Evolutionary conservation across 2,329 filamentous ascomycete genomes (phyloP), one percentile per base, ranked within the genome.

Genomic region (Aspergillus intermedius): DNA sequence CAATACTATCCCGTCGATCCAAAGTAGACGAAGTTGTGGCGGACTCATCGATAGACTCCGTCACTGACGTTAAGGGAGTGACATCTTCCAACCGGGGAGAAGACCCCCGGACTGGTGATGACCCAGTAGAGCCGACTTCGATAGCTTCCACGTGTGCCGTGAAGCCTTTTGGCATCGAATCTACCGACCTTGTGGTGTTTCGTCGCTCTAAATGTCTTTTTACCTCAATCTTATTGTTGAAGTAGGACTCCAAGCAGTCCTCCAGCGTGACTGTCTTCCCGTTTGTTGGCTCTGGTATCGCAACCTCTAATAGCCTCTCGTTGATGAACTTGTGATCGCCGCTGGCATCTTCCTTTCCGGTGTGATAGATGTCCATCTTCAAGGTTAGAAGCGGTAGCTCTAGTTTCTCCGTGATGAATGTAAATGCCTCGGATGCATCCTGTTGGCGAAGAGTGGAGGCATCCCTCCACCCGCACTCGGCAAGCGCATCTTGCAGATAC

Each of bases 281-380:
- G 42, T 87, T 81, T 5, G 70, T 62, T 5, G 83, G 78, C 44
- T 88, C 84, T 1, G 84, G 77, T 0, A 98, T 87, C 0, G 90
- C 91, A 37, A 98, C 81, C 61, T 97, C 93, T 5, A 98, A 76
- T 19, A 96, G 72, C 46, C 93, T 79, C 70, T 98, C 93, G 57
- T 95, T 91, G 46, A 96, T 83, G 49, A 95, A 88, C 64, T 94
- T 95, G 74, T 97, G 91, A 61, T 98, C 93, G 56, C 94, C 90
- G 37, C 82, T 81, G 44, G 86, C 85, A 53, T 86, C 81, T 60
- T 88, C 86, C 61, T 88, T 89, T 12, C 91, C 93, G 21, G 89
- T 87, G 62, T 96, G 93, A 58, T 91, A 96, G 12, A 97, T 83
- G 63, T 97, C 91, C 74, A 96, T 91, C 64, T 95, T 94, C 34